Conservation (phyloP, 768 basidiomycete species). For the Gymnopilus junonius region DNA sequence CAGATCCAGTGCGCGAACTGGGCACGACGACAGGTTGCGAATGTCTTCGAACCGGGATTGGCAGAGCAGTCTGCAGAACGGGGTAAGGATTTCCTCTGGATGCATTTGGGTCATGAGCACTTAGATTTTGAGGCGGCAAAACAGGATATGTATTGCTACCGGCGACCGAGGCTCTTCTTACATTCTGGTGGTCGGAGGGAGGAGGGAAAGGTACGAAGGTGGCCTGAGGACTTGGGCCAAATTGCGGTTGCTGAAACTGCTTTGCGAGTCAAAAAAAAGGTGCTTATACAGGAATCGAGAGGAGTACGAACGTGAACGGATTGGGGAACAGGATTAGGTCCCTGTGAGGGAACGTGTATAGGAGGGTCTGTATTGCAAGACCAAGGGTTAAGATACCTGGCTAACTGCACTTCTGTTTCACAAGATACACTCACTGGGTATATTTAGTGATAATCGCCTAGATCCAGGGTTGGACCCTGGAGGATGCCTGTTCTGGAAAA, state of each 20-base stretch:
- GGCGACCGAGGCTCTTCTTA: background rate
- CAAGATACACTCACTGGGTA: conserved; percentile 5
- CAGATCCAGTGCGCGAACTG: background rate
- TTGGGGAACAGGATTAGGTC: background rate
- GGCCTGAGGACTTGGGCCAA: background rate
- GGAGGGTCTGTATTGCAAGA: background rate
- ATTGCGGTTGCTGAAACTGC: background rate
- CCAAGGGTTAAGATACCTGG: background rate
- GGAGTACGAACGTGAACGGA: background rate
- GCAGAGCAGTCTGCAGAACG: background rate
- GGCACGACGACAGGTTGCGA: background rate
- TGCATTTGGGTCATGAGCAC: background rate
- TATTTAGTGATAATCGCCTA: conserved; percentile 7
- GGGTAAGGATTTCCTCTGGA: conserved; percentile 4
- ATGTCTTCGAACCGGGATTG: background rate
- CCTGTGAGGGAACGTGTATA: background rate
- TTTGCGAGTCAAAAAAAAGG: background rate
- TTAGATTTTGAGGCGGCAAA: background rate
- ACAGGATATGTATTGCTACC: background rate
- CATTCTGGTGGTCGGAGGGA: background rate
- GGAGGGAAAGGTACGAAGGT: background rate
- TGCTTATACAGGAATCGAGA: background rate
- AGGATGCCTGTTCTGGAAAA: conserved; percentile 8
- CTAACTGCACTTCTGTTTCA: background rate
- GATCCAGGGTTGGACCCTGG: conserved; percentile 5